Conservation (phyloP, 2,329 filamentous ascomycete genomes). For the Magnaporthiopsis poae region DNA sequence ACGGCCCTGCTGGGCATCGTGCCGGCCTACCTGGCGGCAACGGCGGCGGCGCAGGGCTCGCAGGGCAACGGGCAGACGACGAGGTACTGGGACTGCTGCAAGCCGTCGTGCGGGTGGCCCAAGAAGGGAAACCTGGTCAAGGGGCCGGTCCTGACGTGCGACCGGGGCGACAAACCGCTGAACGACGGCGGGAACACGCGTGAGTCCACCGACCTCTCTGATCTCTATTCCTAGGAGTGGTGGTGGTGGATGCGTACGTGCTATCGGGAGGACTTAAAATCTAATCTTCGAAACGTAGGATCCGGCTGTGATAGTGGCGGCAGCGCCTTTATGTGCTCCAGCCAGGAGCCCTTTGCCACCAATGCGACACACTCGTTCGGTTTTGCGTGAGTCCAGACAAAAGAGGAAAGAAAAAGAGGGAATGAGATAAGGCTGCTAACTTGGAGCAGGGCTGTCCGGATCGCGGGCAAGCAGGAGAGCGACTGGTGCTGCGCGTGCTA, state of each 20-base stretch:
- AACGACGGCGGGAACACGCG: slow-evolving; percentile 26
- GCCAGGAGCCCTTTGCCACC: slow-evolving; percentile 41
- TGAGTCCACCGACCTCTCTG: not conserved
- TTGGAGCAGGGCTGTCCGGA: slow-evolving; percentile 29
- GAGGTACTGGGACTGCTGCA: slow-evolving; percentile 53
- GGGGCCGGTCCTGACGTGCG: slow-evolving; percentile 36
- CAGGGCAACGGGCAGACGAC: slow-evolving; percentile 13
- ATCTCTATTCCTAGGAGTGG: not conserved
- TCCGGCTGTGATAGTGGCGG: slow-evolving; percentile 26
- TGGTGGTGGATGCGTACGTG: too few species aligned
- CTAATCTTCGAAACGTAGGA: not conserved
- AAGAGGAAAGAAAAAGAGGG: not conserved
- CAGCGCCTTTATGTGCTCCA: slow-evolving; percentile 41
- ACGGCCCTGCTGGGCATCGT: slow-evolving; percentile 3
- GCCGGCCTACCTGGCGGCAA: slow-evolving; percentile 6
- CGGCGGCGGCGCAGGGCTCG: slow-evolving; percentile 2
- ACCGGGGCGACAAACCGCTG: slow-evolving; percentile 38
- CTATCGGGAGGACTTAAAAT: too few species aligned
- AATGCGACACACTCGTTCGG: slow-evolving; percentile 42
- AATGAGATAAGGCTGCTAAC: not conserved
- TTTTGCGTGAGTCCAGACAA: slow-evolving; percentile 26
- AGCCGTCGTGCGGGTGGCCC: slow-evolving; percentile 49
- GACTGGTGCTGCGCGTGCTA: slow-evolving; percentile 47
- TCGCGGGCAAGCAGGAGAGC: slow-evolving; percentile 31
- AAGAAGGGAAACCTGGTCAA: slow-evolving; percentile 33